These are phyloP conservation scores for Cupressus sempervirens DNA, from an alignment of 75 land plant genomes.

Conservation along the genomic window DNA sequence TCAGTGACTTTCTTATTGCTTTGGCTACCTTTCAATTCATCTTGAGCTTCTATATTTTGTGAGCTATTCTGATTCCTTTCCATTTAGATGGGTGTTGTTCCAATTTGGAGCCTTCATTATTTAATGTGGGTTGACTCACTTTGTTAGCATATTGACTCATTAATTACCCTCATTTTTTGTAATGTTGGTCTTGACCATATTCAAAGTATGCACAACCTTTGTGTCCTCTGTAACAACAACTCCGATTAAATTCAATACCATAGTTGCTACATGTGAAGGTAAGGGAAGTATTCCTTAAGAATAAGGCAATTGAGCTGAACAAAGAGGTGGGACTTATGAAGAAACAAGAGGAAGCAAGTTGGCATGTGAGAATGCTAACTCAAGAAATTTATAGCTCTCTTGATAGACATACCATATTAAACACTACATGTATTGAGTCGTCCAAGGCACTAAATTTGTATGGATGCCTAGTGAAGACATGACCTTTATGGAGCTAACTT, in stretches of 20 bases:
- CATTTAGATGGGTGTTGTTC: conserved; percentile 61
- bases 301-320: conserved; percentile 76
- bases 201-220: conserved; percentile 70
- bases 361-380: conserved; percentile 83
- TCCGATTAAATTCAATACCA: conserved; percentile 65
- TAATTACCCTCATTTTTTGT: conserved; percentile 58
- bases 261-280: conserved; percentile 55
- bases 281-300: conserved; percentile 55
- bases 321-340: conserved; percentile 70
- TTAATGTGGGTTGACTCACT: conserved; percentile 83
- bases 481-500: conserved; percentile 58
- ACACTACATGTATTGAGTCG: conserved; percentile 71
- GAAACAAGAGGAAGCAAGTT: conserved; percentile 60
- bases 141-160: conserved; percentile 73
- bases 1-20: conserved; percentile 86
- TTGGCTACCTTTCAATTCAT: conserved; percentile 89
- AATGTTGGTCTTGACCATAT: conserved; percentile 59
- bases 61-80: conserved; percentile 64
- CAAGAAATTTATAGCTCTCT: conserved; percentile 78
- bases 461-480: conserved; percentile 75
- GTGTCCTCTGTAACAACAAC: conserved; percentile 88
- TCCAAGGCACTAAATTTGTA: conserved; percentile 58
- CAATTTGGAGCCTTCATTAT: conserved; percentile 92
- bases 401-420: conserved; percentile 76
- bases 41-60: conserved; percentile 82